A percentile compares a stretch with the other conserved stretches of the same genome.
Evolutionary conservation across 2,329 filamentous ascomycete species (phyloP).

Genomic region (Phaeosphaeria sp.): DNA sequence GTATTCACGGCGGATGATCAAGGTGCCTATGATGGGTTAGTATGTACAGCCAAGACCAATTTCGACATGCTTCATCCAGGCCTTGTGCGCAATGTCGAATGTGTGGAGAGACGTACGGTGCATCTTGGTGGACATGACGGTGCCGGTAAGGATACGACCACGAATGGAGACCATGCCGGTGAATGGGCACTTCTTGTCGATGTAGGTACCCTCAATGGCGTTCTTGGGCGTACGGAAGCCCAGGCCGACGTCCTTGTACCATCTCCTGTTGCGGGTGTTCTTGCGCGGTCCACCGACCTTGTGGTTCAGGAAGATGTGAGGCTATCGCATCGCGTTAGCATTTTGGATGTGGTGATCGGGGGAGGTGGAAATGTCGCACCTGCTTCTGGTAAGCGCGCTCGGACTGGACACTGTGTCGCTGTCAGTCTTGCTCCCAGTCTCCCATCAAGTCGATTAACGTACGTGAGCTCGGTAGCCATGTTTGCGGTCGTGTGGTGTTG

Average conservation of each 20-base stretch:
- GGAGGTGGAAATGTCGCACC: constrained; percentile 36
- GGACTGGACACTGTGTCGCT: constrained; percentile 89
- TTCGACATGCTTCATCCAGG: neutral
- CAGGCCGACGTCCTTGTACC: constrained; percentile 99
- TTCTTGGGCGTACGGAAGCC: constrained; percentile 98
- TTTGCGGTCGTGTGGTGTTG: constrained; percentile 46
- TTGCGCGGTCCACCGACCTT: constrained; percentile 76
- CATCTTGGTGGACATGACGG: constrained; percentile 99
- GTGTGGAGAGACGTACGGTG: constrained; percentile 68
- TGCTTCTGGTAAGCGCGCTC: constrained; percentile 99
- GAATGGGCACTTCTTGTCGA: constrained; percentile 99
- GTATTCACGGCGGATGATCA: constrained; percentile 99
- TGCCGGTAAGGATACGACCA: constrained; percentile 99
- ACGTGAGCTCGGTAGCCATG: constrained; percentile 55
- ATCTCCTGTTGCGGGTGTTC: constrained; percentile 70
- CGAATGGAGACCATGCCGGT: constrained; percentile 99
- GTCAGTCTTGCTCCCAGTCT: constrained; percentile 29
- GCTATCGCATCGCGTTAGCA: constrained; percentile 65
- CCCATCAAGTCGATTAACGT: constrained; percentile 24
- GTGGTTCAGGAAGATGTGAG: constrained; percentile 99
- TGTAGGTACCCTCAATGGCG: constrained; percentile 98
- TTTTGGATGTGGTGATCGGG: constrained; percentile 21
- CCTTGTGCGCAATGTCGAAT: neutral
- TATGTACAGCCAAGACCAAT: constrained; percentile 17
- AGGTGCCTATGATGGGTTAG: constrained; percentile 60